Conservation (phyloP, 768 basidiomycete genomes). For the Tricholomella constricta region DNA sequence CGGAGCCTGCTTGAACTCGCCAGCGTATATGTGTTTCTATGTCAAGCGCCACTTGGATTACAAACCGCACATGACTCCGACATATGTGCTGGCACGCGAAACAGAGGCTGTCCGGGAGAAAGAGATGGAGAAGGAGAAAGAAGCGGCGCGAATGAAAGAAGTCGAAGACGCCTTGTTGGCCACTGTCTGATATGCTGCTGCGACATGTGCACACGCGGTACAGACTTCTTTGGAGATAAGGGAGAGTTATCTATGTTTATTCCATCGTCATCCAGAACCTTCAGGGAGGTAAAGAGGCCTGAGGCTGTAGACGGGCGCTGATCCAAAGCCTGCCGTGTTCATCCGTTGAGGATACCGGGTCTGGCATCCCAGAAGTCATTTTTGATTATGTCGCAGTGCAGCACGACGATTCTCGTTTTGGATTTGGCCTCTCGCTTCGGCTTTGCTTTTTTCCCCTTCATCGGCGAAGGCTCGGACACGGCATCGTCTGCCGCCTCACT, state of each 20-base stretch:
- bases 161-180: slow-evolving; percentile 69
- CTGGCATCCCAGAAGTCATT: slow-evolving; percentile 77
- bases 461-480: slow-evolving; percentile 4
- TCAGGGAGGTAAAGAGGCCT: too few species aligned
- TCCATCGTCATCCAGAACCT: neutral
- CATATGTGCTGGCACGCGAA: slow-evolving; percentile 67
- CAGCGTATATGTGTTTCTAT: slow-evolving; percentile 95
- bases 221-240: slow-evolving; percentile 4
- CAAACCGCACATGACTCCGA: slow-evolving; percentile 67
- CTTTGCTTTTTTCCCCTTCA: slow-evolving; percentile 13
- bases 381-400: slow-evolving; percentile 85
- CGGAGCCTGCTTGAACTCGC: slow-evolving; percentile 65
- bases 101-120: slow-evolving; percentile 65
- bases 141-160: slow-evolving; percentile 55
- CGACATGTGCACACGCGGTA: neutral
- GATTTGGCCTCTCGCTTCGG: slow-evolving; percentile 35
- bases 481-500: neutral
- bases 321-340: neutral
- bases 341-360: slow-evolving; percentile 48
- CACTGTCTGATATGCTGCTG: slow-evolving; percentile 31
- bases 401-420: slow-evolving; percentile 51
- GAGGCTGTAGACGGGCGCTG: too few species aligned
- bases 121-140: slow-evolving; percentile 47
- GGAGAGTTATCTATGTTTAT: neutral
- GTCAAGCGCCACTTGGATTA: slow-evolving; percentile 89